These are phyloP conservation scores for Tilletia horrida DNA, from an alignment of 1,284 basidiomycete genomes.

Conservation along the genomic window DNA sequence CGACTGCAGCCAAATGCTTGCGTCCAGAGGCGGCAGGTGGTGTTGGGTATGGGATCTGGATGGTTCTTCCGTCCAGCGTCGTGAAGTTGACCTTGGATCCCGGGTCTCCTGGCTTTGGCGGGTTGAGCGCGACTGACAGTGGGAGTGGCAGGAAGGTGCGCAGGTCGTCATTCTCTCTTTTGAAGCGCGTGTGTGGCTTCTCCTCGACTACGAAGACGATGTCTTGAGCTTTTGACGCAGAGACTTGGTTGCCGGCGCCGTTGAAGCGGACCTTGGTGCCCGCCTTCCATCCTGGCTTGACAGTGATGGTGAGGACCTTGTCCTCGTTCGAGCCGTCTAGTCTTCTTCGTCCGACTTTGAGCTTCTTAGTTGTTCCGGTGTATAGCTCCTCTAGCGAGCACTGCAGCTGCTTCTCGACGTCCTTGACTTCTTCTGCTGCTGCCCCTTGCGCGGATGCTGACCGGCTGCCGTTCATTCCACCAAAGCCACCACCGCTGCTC, in stretches of 20 bases:
- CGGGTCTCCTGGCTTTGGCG: conserved; percentile 40
- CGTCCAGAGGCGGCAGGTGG: conserved; percentile 28
- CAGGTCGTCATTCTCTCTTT: conserved; percentile 51
- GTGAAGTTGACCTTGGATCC: conserved; percentile 35
- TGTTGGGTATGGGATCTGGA: conserved; percentile 45
- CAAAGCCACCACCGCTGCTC: not conserved
- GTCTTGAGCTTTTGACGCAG: conserved; percentile 45
- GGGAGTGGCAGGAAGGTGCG: conserved; percentile 35
- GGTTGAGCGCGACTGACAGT: conserved; percentile 50
- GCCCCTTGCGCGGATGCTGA: not conserved
- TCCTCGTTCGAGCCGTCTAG: conserved; percentile 75
- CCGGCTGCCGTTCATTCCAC: conserved; percentile 5
- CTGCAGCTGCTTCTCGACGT: conserved; percentile 75
- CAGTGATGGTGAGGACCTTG: conserved; percentile 66
- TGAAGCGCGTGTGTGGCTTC: conserved; percentile 46
- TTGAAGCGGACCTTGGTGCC: conserved; percentile 54
- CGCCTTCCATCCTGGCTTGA: conserved; percentile 54
- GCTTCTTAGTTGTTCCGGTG: conserved; percentile 77
- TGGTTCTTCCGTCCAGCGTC: conserved; percentile 44
- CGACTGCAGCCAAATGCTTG: conserved; percentile 32
- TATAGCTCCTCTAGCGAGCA: conserved; percentile 88
- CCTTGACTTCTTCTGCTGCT: conserved; percentile 59
- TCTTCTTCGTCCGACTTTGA: conserved; percentile 78
- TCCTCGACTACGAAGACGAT: conserved; percentile 54
- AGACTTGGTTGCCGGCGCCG: conserved; percentile 50